Evolutionary conservation across 176 grass and related monocot species (phyloP).

Genomic region (Musa acuminata): DNA sequence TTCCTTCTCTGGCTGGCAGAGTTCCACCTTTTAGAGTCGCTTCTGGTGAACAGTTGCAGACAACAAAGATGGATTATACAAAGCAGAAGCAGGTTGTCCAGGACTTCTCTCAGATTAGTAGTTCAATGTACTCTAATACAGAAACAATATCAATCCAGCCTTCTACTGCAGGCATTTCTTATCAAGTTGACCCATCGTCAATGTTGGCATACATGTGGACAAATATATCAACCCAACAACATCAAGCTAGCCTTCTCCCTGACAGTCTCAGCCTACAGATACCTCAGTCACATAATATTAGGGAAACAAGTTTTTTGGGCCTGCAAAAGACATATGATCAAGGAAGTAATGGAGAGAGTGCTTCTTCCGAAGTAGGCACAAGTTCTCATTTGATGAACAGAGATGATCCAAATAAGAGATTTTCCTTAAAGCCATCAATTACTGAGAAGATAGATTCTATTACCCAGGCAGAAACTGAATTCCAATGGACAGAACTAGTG

Average conservation of each 20-base stretch:
- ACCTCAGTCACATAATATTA: conserved; percentile 13
- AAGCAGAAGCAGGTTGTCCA: no score
- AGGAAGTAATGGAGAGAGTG: conserved; percentile 4
- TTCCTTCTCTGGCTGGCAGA: background rate
- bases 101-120: conserved; percentile 7
- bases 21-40: background rate
- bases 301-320: conserved; percentile 2
- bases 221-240: conserved; percentile 25
- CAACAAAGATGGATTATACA: no score
- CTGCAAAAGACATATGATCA: conserved; percentile 17
- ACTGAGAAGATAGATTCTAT: conserved; percentile 30
- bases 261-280: conserved; percentile 6
- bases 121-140: conserved; percentile 1
- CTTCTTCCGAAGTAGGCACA: conserved; percentile 8
- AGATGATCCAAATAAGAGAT: conserved; percentile 8
- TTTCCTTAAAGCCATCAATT: background rate
- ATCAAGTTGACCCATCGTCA: conserved; percentile 14
- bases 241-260: background rate
- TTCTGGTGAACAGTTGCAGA: conserved; percentile 6
- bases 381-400: conserved; percentile 18
- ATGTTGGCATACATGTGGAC: conserved; percentile 23
- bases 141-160: conserved; percentile 6
- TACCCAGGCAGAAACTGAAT: conserved; percentile 34
- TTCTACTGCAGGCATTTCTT: conserved; percentile 2
- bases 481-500: conserved; percentile 34